phyloP scores from a whole-genome alignment of 1,139 yeast species.

The Nakaseomyces bracarensis region DNA sequence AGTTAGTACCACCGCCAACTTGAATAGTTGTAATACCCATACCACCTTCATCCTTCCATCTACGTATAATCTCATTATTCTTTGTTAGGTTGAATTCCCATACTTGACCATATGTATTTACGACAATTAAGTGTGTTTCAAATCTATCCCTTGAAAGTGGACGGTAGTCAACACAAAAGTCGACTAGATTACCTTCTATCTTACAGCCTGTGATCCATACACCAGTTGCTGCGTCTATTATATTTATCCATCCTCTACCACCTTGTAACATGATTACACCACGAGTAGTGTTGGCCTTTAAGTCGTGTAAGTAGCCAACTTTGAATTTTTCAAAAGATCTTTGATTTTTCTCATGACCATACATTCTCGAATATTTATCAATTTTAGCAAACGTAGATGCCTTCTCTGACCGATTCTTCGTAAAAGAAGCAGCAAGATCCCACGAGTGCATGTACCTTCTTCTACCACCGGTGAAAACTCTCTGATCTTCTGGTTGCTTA shows the following conservation, averaged over 20 bases:
- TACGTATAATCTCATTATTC: conserved; percentile 42
- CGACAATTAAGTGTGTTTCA: conserved; percentile 44
- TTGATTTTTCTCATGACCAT: conserved; percentile 84
- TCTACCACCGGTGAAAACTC: conserved; percentile 81
- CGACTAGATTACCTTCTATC: conserved; percentile 75
- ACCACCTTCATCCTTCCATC: conserved; percentile 87
- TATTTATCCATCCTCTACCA: conserved; percentile 82
- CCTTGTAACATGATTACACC: conserved; percentile 70
- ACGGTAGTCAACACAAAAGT: conserved; percentile 56
- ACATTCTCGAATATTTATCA: conserved; percentile 79
- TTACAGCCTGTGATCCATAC: conserved; percentile 84
- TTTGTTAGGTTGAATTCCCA: conserved; percentile 70
- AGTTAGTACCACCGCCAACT: conserved; percentile 54
- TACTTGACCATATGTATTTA: conserved; percentile 75
- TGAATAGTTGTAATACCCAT: conserved; percentile 72
- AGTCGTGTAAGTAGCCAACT: conserved; percentile 39
- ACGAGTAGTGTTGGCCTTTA: conserved; percentile 42
- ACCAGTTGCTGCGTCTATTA: conserved; percentile 67
- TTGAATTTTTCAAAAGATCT: conserved; percentile 81
- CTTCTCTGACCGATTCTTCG: conserved; percentile 36
- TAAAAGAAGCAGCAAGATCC: conserved; percentile 47
- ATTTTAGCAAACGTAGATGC: conserved; percentile 33
- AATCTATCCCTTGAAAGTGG: conserved; percentile 21
- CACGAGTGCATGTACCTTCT: conserved; percentile 87
- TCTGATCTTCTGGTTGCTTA: conserved; percentile 34